Base-by-base conservation (phyloP, 805 yeast species). In the Metschnikowia bowlesiae region DNA sequence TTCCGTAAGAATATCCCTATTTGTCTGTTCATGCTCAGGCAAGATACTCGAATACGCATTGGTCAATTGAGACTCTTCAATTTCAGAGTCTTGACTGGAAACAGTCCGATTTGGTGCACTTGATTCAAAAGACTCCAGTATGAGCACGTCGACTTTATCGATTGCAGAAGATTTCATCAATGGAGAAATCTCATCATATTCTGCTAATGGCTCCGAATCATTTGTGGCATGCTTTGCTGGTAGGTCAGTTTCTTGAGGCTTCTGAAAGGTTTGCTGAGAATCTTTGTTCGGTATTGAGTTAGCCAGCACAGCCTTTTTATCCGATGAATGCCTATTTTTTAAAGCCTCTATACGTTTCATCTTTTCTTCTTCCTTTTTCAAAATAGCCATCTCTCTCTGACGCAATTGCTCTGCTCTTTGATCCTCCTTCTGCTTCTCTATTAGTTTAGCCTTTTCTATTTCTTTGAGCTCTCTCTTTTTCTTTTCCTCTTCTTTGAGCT, bases 401-500 rank as follows among this genome's bases (percentile, higher is more conserved):
- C 70, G 67, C 44, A 60, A 64, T 53, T 73, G 77, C 36, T 71
- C 76, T 0, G 68, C 69, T 35, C 64, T 63, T 6, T 67, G 53
- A 11, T 63, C 67, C 47, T 71, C 76, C 46, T 66, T 69, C 51
- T 63, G 67, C 42, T 58, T 54, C 46, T 56, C 62, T 22, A 58
- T 46, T 42, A 67, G 70, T 38, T 52, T 55, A 10, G 66, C 74
- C 53, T 68, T 71, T 44, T 64, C 61, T 50, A 68, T 70, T 50
- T 80, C 83, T 43, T 71, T 75, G 46, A 76, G 82, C 57, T 82
- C 85, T 53, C 78, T 81, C 57, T 70, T 75, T 49, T 71, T 73
- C 44, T 74, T 70, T 57, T 81, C 87, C 55, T 82, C 87, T 59
- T 83, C 88, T 53, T 79, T 81, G 0, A 84, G 85, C 28, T 73